Conservation (phyloP, 257 asterid genomes). For the Salvia rosmarinus region DNA sequence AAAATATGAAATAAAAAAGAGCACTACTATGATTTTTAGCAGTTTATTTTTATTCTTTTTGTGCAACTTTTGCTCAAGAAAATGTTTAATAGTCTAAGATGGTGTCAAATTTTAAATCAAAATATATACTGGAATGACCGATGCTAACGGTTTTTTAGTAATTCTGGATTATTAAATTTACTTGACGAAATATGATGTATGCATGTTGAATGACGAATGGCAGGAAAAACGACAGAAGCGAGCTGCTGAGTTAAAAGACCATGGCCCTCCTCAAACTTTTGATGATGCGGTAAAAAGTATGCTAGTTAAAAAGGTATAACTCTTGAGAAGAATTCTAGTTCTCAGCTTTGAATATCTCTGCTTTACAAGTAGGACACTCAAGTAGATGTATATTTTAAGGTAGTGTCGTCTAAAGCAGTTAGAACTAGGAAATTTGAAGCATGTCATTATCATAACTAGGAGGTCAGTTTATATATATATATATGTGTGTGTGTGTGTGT, state of each 20-base stretch:
- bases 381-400: not conserved
- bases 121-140: not conserved
- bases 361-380: no score
- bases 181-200: not conserved
- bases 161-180: not conserved
- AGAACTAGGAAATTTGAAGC: not conserved
- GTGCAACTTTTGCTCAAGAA: no score
- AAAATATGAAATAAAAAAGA: no score
- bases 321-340: no score
- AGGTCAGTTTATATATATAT: no score
- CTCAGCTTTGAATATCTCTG: no score
- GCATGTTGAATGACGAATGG: not conserved
- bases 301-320: constrained; percentile 62
- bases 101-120: not conserved
- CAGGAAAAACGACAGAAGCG: constrained; percentile 78
- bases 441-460: not conserved
- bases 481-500: no score
- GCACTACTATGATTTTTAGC: not conserved
- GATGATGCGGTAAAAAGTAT: constrained; percentile 63
- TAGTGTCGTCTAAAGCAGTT: not conserved
- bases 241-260: constrained; percentile 58
- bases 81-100: not conserved
- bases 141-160: not conserved
- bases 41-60: no score
- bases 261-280: constrained; percentile 63